Conservation (phyloP, 2,329 filamentous ascomycete genomes). For the Penicillium oxalicum region DNA sequence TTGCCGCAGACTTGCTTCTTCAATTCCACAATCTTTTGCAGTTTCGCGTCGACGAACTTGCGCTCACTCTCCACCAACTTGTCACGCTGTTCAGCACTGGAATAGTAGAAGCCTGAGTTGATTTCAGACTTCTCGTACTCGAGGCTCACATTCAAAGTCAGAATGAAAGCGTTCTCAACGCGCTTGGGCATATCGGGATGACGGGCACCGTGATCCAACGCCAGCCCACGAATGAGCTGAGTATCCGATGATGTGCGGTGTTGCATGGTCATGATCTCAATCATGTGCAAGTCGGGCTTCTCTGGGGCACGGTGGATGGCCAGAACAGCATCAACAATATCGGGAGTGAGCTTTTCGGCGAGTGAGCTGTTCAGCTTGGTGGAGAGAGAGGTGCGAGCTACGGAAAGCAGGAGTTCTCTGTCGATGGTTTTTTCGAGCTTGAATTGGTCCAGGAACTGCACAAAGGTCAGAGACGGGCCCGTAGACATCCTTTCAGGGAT, state of each 20-base stretch:
- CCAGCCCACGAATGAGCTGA: constrained; percentile 87
- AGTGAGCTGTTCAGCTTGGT: constrained; percentile 90
- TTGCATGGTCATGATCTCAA: constrained; percentile 99
- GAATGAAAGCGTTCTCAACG: constrained; percentile 89
- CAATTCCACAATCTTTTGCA: constrained; percentile 94
- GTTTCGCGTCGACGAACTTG: constrained; percentile 89
- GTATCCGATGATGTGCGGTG: constrained; percentile 94
- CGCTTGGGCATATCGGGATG: constrained; percentile 98
- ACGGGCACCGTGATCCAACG: constrained; percentile 87
- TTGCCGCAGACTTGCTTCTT: constrained; percentile 97
- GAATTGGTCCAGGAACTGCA: constrained; percentile 84
- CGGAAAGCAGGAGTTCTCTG: constrained; percentile 85
- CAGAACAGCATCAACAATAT: constrained; percentile 93
- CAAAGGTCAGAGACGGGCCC: constrained; percentile 11
- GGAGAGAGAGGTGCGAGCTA: constrained; percentile 87
- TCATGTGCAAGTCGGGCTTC: constrained; percentile 97
- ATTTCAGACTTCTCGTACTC: constrained; percentile 99
- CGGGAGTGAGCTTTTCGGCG: constrained; percentile 84
- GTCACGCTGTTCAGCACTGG: constrained; percentile 89
- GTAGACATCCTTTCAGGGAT: background rate
- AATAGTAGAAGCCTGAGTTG: constrained; percentile 99
- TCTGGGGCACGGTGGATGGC: constrained; percentile 82
- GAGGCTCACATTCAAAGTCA: constrained; percentile 91
- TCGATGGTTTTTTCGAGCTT: constrained; percentile 85
- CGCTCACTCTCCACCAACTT: constrained; percentile 98